A percentile compares a stretch with the other conserved stretches of the same genome.
phyloP scores from a whole-genome alignment of 768 basidiomycete species.

The Dacryopinax spathularia region DNA sequence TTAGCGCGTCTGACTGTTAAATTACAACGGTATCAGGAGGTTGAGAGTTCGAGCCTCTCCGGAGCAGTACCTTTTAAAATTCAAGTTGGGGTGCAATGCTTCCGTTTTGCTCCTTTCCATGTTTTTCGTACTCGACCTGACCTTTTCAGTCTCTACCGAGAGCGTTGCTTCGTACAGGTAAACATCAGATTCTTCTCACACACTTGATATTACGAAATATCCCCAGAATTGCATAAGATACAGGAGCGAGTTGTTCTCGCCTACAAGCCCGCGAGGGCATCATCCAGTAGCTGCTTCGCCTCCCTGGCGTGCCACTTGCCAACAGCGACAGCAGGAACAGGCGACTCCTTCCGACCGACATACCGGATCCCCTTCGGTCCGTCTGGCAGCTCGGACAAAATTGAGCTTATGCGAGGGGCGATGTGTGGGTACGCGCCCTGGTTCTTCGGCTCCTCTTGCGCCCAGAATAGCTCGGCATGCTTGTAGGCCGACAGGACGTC shows the following conservation, averaged over 20 bases:
- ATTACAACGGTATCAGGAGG: slow-evolving; percentile 1
- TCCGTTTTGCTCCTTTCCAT: too few relatives aligned
- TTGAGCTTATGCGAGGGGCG: slow-evolving; percentile 35
- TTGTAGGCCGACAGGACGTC: slow-evolving; percentile 35
- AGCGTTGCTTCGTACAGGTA: too few relatives aligned
- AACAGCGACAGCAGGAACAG: slow-evolving; percentile 64
- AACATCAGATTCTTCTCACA: too few relatives aligned
- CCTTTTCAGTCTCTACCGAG: too few relatives aligned
- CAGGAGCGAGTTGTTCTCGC: background rate
- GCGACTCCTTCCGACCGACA: slow-evolving; percentile 54
- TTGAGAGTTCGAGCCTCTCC: slow-evolving; percentile 5
- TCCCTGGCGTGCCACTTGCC: slow-evolving; percentile 53
- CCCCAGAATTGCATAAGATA: background rate
- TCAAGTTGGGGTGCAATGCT: too few relatives aligned
- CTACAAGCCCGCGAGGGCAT: slow-evolving; percentile 32
- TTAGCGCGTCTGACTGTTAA: slow-evolving; percentile 4
- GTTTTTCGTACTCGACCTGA: too few relatives aligned
- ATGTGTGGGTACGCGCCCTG: slow-evolving; percentile 72
- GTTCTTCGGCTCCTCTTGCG: slow-evolving; percentile 82
- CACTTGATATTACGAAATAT: too few relatives aligned
- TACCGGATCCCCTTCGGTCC: slow-evolving; percentile 34
- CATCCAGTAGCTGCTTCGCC: slow-evolving; percentile 45
- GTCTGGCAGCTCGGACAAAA: slow-evolving; percentile 30
- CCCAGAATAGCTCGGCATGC: slow-evolving; percentile 38
- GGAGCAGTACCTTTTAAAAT: background rate